Evolutionary conservation across 2,329 filamentous ascomycete genomes (phyloP), one percentile per base, ranked within the genome.

Genomic region (Xylaria sp.): DNA sequence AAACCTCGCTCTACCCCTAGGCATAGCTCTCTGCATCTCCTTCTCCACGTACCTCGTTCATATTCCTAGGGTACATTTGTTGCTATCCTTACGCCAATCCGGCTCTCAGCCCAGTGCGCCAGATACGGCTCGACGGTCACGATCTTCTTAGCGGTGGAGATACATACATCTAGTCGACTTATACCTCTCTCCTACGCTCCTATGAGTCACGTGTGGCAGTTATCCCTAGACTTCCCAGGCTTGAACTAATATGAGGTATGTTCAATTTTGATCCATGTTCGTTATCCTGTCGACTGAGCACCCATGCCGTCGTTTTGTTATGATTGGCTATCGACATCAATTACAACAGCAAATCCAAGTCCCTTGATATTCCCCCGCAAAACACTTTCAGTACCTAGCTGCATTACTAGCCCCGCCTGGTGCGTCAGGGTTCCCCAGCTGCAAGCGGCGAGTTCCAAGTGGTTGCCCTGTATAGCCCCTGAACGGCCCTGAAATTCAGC

Each of bases 401-500:
- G 51, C 56, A 54, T 19, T 19, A 36, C 50, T 55, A 59, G 39
- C 47, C 30, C 50, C 39, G 54, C 59, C 45, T 54, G 51, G 48
- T n/a, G 34, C 45, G 60, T 50, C 51, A 53, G 55, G 53, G 58
- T 24, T 59, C 58, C 39, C 59, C 39, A 42, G 66, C 17, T 19
- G 17, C 3, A 47, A 19, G 8, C 17, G 14, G 39, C 39, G 39
- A 45, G 17, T 32, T 51, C 62, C 36, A 66, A 19, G 19, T 55
- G 27, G 53, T 34, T 58, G 57, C 58, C 53, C 54, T 48, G 58
- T 65, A 19, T 57, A 21, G 55, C 66, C 57, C 65, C 61, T 68
- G 53, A 54, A 65, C 56, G 59, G 59, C 63, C 54, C 53, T 62
- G 39, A 27, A 62, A 27, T 59, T 14, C 53, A 68, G 62, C 66